Percentiles rank a stretch among this genome's conserved stretches.
Conservation (phyloP, 306 rosid species). For the Nissolia schottii region DNA sequence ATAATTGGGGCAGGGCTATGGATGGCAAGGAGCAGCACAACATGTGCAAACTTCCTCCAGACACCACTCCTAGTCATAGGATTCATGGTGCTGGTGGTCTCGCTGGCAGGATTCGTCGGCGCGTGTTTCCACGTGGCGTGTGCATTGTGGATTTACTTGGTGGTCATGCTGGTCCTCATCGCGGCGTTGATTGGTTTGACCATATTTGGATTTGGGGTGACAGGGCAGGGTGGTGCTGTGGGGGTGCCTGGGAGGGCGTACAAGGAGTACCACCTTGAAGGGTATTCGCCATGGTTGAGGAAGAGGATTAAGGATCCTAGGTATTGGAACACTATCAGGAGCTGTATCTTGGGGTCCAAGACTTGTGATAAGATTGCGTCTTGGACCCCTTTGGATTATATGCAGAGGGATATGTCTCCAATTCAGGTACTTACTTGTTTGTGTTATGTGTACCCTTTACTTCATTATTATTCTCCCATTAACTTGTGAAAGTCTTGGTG, state of each 20-base stretch:
- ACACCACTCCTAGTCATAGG: constrained; percentile 81
- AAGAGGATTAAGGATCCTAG: constrained; percentile 54
- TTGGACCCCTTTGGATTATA: constrained; percentile 77
- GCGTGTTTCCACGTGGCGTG: constrained; percentile 93
- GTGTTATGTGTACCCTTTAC: not conserved
- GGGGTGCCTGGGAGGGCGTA: constrained; percentile 73
- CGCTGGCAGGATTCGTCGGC: constrained; percentile 89
- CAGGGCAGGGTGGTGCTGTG: constrained; percentile 64
- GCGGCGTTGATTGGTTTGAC: constrained; percentile 61
- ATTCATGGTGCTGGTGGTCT: constrained; percentile 67
- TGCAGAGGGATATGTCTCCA: constrained; percentile 72
- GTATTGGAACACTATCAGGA: constrained; percentile 66
- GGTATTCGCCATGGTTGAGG: constrained; percentile 79
- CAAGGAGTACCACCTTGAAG: constrained; percentile 52
- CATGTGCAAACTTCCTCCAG: constrained; percentile 77
- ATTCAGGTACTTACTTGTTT: constrained; percentile 59
- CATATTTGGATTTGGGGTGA: constrained; percentile 73
- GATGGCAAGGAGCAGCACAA: constrained; percentile 86
- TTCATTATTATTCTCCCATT: not conserved
- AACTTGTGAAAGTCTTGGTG: not conserved
- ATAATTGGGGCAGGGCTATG: constrained; percentile 90
- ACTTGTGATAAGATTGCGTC: constrained; percentile 53
- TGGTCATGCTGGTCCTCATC: constrained; percentile 74
- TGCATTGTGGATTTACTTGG: constrained; percentile 86
- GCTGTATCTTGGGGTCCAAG: constrained; percentile 79